phyloP scores from a whole-genome alignment of 2,329 filamentous ascomycete genomes.

The Emergomyces pasteurianus region DNA sequence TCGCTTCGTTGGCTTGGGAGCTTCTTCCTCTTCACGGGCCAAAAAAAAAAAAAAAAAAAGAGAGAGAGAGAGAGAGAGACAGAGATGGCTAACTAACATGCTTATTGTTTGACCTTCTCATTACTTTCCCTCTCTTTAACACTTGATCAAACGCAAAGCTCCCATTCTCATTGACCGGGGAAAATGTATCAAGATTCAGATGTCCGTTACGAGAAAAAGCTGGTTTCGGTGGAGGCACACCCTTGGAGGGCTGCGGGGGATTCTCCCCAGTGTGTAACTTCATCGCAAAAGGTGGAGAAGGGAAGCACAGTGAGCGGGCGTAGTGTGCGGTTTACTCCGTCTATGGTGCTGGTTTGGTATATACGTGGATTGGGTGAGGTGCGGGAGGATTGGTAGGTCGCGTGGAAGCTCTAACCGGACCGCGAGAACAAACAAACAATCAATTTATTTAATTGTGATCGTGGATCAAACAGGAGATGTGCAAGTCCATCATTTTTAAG shows the following conservation, averaged over 20 bases:
- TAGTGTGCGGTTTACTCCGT: background rate
- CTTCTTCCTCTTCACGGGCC: background rate
- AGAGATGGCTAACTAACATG: conserved; percentile 52
- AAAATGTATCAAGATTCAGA: conserved; percentile 53
- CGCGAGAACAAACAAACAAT: too few species aligned
- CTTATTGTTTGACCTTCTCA: conserved; percentile 85
- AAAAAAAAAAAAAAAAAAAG: conserved; percentile 1
- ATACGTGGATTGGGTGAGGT: background rate
- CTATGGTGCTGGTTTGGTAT: background rate
- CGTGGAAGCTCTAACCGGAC: too few species aligned
- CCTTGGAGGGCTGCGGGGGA: background rate
- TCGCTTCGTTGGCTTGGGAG: conserved; percentile 7
- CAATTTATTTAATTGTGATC: background rate
- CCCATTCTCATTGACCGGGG: conserved; percentile 85
- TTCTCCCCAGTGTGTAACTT: conserved; percentile 1
- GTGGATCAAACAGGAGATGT: background rate
- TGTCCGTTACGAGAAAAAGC: conserved; percentile 31
- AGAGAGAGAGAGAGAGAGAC: too few species aligned
- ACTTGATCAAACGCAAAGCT: conserved; percentile 94
- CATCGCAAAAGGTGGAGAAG: background rate
- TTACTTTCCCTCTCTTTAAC: conserved; percentile 74
- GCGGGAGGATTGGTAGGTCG: background rate
- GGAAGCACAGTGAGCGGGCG: background rate
- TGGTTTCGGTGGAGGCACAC: background rate
- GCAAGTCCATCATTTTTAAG: background rate